Evolutionary conservation across 768 basidiomycete species (phyloP), one percentile per base, ranked within the genome.

Genomic region (Suillus placidus): DNA sequence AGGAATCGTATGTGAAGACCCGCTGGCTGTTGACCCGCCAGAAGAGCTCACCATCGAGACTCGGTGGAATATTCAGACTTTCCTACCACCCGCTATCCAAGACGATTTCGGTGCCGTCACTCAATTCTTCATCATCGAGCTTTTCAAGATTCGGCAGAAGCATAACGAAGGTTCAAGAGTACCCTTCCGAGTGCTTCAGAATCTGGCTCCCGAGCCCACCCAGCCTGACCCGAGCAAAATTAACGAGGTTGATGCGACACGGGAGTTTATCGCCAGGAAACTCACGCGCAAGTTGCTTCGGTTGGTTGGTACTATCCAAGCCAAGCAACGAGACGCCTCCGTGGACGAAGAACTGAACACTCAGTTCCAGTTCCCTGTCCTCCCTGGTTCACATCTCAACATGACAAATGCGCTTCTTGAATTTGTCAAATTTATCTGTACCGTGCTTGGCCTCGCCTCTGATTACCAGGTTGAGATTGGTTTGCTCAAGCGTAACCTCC

Each of bases 21-120:
- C 94, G 0, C 73, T 87, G 23, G 90, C 90, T 6, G 73, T 87
- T 32, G 88, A 92, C 43, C 83, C 86, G 26, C 87, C 91, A 0
- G 85, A 89, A 62, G 85, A 90, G 32, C 82, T 95, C 30, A 80
- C 85, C 3, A 80, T 94, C 56, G 89, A 91, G 70, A 92, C 96
- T 86, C 86, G 87, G 61, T 99, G 96, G 96, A 98, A 99, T 74
- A 93, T 98, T 67, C 84, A 89, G 66, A 83, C 85, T 1, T 98
- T 97, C 82, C 87, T 99, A 8, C 96, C 97, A 0, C 87, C 85
- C 0, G 88, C 88, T 12, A 81, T 96, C 45, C 96, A 95, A 72
- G 78, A 81, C 14, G 88, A 94, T 70, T 97, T 99, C 71, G 82
- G 83, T 54, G 71, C 83, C 4, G 83, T 88, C 54, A 79, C 98